A percentile compares a stretch with the other conserved stretches of the same genome.
Conservation (phyloP, 371 early-diverging fungal genomes). For the Mortierella sp. region DNA sequence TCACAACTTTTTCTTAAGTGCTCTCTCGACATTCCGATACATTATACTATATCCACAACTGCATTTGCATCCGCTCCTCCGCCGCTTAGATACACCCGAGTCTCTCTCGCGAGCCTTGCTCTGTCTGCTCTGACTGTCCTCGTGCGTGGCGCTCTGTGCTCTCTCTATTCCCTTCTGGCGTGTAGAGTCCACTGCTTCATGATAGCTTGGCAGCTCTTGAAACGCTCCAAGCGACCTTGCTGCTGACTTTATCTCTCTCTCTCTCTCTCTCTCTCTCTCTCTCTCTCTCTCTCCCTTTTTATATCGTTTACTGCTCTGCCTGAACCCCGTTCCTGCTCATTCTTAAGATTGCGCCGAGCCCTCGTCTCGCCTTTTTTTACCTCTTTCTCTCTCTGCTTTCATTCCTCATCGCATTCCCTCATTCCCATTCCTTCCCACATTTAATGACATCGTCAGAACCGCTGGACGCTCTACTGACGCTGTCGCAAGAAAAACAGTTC, state of each 20-base stretch:
- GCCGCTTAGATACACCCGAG: no score
- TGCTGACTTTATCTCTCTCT: constrained; percentile 3
- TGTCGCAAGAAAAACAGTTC: background rate
- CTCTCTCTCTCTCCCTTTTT: background rate
- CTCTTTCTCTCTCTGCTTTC: background rate
- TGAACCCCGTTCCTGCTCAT: background rate
- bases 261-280: constrained; percentile 4
- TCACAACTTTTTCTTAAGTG: no score
- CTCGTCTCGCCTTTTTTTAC: background rate
- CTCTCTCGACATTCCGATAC: no score
- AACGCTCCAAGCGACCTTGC: background rate
- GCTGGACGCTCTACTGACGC: constrained; percentile 31
- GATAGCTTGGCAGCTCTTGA: no score
- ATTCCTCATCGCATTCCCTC: constrained; percentile 2
- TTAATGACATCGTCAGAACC: constrained; percentile 6
- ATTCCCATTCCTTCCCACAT: background rate
- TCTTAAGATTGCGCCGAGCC: background rate
- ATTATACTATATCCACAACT: no score
- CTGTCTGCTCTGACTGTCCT: no score
- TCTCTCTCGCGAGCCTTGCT: no score
- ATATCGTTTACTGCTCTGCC: background rate
- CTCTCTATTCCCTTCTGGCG: no score
- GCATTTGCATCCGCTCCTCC: no score
- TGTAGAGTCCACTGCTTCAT: no score
- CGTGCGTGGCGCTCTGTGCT: no score